phyloP scores from a whole-genome alignment of 148 eudicot species.

The Chenopodium berlandieri region DNA sequence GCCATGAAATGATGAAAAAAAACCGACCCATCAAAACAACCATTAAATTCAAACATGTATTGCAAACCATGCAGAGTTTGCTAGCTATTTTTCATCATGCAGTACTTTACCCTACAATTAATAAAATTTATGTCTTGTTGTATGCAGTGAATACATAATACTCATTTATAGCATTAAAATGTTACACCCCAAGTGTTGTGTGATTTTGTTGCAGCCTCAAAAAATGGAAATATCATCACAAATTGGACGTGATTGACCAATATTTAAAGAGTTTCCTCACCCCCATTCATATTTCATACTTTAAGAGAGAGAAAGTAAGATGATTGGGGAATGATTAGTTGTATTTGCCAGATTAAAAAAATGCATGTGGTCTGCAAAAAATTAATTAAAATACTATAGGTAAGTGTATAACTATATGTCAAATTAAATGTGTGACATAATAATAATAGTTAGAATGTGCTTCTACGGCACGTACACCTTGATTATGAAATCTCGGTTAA shows the following conservation, averaged over 20 bases:
- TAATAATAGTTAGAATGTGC: neutral
- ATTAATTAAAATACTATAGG: neutral
- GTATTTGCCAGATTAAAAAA: constrained; percentile 6
- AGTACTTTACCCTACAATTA: neutral
- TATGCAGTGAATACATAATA: neutral
- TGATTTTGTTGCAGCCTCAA: constrained; percentile 19
- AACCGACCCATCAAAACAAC: too few species aligned
- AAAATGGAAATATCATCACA: constrained; percentile 16
- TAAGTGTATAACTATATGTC: neutral
- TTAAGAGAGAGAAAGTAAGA: neutral
- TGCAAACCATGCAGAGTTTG: neutral
- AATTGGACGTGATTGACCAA: constrained; percentile 3
- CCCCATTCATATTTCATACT: neutral
- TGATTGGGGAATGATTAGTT: constrained; percentile 13
- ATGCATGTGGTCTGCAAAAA: neutral
- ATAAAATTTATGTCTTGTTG: constrained; percentile 7
- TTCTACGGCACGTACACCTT: constrained; percentile 25
- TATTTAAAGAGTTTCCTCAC: neutral
- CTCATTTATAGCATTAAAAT: neutral
- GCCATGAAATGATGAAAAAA: too few species aligned
- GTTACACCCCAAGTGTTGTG: neutral
- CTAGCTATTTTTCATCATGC: neutral
- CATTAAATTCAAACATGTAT: neutral
- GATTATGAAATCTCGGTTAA: neutral
- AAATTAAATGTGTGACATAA: neutral